Base-by-base conservation (phyloP, 345 rosid species). In the Erodium maritimum region DNA sequence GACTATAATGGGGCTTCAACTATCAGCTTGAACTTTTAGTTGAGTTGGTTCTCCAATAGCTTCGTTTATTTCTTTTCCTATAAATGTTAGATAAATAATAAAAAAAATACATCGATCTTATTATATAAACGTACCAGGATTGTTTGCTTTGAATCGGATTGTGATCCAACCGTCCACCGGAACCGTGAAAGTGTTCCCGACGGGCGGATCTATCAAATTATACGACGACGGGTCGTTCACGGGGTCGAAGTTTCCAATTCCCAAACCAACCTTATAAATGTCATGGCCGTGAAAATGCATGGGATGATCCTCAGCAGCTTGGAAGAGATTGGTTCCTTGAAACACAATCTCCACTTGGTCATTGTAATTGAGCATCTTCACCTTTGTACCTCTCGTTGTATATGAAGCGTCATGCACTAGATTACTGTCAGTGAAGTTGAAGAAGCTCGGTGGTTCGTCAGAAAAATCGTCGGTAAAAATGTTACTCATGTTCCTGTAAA, bases 231-330 rank as follows among this genome's bases (percentile, higher is more conserved):
- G 58, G 25, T 54, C 52, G 2, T 19, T 34, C 14, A 53, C 52
- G 2, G 20, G 16, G 58, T 62, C n/a, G 25, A 62, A 62, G 33
- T 53, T 53, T 12, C 65, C 65, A 14, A 12, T 13, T 0, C 58
- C 59, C 2, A 50, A 19, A 19, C 65, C 65, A 21, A 62, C 23
- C 33, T 45, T 55, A 6, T 64, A 64, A 54, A 64, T 55, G 16
- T 34, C n/a, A 14, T 54, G 50, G 5, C 59, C 66, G 22, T 62
- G 66, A 13, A 62, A 48, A 42, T 64, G 67, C 67, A 64, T 56
- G 1, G 33, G 67, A 24, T 64, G 67, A 24, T 64, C 48, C 37
- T 20, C 33, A 0, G 48, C 2, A 2, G 45, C 59, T 0, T 13
- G 9, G 11, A 64, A 6, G 7, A 64, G 24, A 13, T 48, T 64